Conservation (phyloP, 1,139 yeast genomes). For the Debaryomycetaceae sp. region DNA sequence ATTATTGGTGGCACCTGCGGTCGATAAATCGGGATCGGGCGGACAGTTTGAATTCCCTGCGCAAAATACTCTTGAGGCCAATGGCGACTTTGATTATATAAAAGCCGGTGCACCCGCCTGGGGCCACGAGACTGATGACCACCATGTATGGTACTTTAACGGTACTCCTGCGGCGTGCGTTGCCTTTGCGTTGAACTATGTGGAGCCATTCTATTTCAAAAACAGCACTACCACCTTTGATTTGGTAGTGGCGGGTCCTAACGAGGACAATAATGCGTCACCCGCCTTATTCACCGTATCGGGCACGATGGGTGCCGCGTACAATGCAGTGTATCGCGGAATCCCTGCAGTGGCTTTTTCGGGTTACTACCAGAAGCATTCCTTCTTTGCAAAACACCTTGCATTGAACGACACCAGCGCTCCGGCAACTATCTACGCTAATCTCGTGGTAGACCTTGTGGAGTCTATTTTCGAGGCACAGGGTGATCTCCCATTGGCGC, state of each 20-base stretch:
- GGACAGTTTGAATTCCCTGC: slow-evolving; percentile 42
- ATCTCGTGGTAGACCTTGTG: slow-evolving; percentile 27
- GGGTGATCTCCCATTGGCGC: slow-evolving; percentile 18
- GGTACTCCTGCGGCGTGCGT: slow-evolving; percentile 38
- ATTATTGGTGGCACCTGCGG: slow-evolving; percentile 45
- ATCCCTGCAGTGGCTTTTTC: slow-evolving; percentile 35
- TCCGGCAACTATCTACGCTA: slow-evolving; percentile 33
- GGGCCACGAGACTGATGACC: slow-evolving; percentile 34
- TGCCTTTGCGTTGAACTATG: slow-evolving; percentile 32
- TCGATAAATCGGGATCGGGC: slow-evolving; percentile 50
- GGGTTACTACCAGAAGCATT: slow-evolving; percentile 32
- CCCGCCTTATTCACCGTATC: slow-evolving; percentile 31
- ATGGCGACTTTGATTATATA: slow-evolving; percentile 33
- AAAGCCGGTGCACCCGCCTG: slow-evolving; percentile 35
- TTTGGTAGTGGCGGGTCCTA: slow-evolving; percentile 37
- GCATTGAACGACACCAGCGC: slow-evolving; percentile 20
- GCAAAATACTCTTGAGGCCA: slow-evolving; percentile 25
- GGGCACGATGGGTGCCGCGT: slow-evolving; percentile 38
- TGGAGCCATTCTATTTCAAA: slow-evolving; percentile 27
- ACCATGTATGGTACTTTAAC: slow-evolving; percentile 37
- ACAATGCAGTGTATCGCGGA: slow-evolving; percentile 31
- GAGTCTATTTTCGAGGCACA: slow-evolving; percentile 22
- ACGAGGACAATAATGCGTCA: slow-evolving; percentile 34
- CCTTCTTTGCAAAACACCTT: slow-evolving; percentile 28
- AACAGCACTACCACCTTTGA: slow-evolving; percentile 19